Evolutionary conservation across 129 eudicot species (phyloP), one percentile per base, ranked within the genome.

Genomic region (Erigeron canadensis): DNA sequence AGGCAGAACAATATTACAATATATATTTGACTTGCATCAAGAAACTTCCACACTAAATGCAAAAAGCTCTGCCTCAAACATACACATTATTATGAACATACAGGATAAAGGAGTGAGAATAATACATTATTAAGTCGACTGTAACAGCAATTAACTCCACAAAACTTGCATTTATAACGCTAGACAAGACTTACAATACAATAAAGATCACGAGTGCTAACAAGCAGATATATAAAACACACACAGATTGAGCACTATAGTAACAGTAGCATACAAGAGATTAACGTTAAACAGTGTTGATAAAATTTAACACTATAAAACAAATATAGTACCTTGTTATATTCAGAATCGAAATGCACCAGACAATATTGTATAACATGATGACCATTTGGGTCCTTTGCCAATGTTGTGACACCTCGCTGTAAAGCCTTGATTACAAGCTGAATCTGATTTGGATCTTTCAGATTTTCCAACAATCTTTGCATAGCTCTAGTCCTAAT

Each of bases 301-400:
- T 38, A 37, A 34, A 34, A 23, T 3, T 11, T 12, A 7, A 37
- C 13, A 13, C 66, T 61, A 41, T 53, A 53, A 22, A 37, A 61
- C 17, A 55, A 6, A 54, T 10, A 12, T 40, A 53, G 67, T 79
- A 87, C 96, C 94, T 83, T 74, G 73, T 80, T 81, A 72, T 79
- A 38, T 65, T 86, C 90, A 54, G 63, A 34, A 17, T 86, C 34
- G 79, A 78, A 90, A 51, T 81, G 65, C 19, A 70, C 65, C 65
- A 90, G 48, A 67, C 96, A 90, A 62, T 64, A 70, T 71, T 83
- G 85, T 53, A 90, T 81, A 15, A 90, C 95, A 79, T 85, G 94
- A 77, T 87, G 86, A 44, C 96, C 96, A 50, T 80, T 75, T 16
- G 73, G 74, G 48, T 90, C 91, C 60, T 22, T 79, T 6, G 87